These are phyloP conservation scores for Crepidotus sp. DNA, from an alignment of 1,284 basidiomycete genomes.

Conservation along the genomic window DNA sequence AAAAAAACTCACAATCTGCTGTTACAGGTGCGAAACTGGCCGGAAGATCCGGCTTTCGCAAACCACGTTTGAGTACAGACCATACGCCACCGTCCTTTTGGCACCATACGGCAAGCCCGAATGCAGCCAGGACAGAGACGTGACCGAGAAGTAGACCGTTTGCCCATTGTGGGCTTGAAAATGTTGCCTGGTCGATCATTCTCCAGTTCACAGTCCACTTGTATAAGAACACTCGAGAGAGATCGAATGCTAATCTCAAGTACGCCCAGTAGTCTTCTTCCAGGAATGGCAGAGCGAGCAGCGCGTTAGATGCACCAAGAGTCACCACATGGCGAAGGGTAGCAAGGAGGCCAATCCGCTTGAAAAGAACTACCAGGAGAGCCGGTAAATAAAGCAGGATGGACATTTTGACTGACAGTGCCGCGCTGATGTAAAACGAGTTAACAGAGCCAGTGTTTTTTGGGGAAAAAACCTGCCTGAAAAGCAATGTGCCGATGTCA, in stretches of 20 bases:
- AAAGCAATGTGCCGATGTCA: conserved; percentile 55
- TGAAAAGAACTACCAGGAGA: conserved; percentile 73
- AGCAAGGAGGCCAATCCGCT: conserved; percentile 54
- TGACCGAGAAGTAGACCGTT: conserved; percentile 62
- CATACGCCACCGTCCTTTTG: conserved; percentile 54
- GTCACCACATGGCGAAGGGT: conserved; percentile 48
- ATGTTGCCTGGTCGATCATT: conserved; percentile 69
- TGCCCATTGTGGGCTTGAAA: conserved; percentile 63
- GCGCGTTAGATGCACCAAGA: conserved; percentile 48
- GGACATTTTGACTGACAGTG: conserved; percentile 95
- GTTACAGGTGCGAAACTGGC: conserved; percentile 38
- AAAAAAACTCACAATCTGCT: conserved; percentile 46
- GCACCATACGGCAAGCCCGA: conserved; percentile 73
- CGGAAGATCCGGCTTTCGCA: conserved; percentile 43
- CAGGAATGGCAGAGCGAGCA: conserved; percentile 72
- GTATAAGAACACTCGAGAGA: conserved; percentile 85
- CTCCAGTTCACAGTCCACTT: conserved; percentile 99
- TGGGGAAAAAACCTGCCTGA: conserved; percentile 48
- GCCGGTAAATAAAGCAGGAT: conserved; percentile 89
- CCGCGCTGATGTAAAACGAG: conserved; percentile 42
- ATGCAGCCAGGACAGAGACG: conserved; percentile 46
- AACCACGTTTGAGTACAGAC: conserved; percentile 45
- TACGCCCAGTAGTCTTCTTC: conserved; percentile 57
- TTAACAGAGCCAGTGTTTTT: conserved; percentile 2
- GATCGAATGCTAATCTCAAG: conserved; percentile 73